Percentiles rank a stretch among this genome's conserved stretches.
Conservation (phyloP, 164 flowering plant species). For the Vitis vinifera region DNA sequence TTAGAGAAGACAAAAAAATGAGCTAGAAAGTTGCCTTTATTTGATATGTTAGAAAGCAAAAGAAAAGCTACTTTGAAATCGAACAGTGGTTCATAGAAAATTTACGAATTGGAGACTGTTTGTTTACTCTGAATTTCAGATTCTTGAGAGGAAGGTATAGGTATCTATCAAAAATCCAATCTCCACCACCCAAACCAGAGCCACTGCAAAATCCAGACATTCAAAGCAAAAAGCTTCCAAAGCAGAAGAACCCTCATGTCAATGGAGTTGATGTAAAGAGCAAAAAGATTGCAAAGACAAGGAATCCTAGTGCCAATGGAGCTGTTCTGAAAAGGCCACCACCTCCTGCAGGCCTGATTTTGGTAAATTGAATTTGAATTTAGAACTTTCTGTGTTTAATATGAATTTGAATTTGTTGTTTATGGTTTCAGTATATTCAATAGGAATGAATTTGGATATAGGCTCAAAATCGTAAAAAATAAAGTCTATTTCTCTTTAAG, state of each 20-base stretch:
- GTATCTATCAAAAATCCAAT: conserved; percentile 10
- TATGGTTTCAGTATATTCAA: too few species aligned
- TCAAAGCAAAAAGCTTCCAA: background rate
- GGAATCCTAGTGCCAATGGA: conserved; percentile 6
- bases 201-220: background rate
- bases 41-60: too few species aligned
- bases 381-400: too few species aligned
- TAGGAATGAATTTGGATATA: background rate
- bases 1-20: too few species aligned
- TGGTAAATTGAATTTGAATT: background rate
- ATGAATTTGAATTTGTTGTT: too few species aligned
- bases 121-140: conserved; percentile 12
- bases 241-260: background rate
- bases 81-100: too few species aligned
- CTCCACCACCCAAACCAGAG: conserved; percentile 2
- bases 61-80: too few species aligned
- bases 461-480: background rate
- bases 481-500: too few species aligned
- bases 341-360: background rate
- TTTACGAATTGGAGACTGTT: background rate
- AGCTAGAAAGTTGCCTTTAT: too few species aligned
- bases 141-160: conserved; percentile 30
- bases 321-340: background rate
- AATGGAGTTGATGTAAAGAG: background rate
- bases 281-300: background rate